Conservation (phyloP, 441 rosid species). For the Gossypium gossypioides region DNA sequence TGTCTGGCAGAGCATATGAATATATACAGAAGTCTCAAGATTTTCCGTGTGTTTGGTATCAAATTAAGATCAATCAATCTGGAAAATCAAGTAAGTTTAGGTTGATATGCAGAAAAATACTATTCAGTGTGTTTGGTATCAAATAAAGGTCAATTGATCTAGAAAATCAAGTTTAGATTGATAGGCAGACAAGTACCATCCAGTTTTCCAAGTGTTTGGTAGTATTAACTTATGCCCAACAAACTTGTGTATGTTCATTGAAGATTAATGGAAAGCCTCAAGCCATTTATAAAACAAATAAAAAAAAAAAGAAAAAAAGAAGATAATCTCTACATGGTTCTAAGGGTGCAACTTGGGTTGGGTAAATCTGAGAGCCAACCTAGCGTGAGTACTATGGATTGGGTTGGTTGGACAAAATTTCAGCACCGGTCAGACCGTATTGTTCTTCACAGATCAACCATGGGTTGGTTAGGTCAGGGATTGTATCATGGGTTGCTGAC, state of each 20-base stretch:
- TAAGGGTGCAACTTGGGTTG: not conserved
- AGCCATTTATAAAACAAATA: not conserved
- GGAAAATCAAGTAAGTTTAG: conserved; percentile 67
- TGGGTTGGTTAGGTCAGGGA: not conserved
- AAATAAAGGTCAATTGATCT: conserved; percentile 59
- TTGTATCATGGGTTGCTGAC: not conserved
- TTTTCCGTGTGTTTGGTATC: conserved; percentile 59
- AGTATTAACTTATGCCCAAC: not conserved
- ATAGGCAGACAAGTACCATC: not conserved
- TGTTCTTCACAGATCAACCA: not conserved
- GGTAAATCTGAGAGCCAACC: not conserved
- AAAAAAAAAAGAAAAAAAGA: no score
- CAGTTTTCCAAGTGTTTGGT: not conserved
- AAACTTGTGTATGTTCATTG: not conserved
- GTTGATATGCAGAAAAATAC: not conserved
- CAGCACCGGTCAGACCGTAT: not conserved
- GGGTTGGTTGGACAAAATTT: not conserved
- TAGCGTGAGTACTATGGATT: not conserved
- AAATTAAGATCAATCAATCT: conserved; percentile 60
- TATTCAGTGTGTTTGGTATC: conserved; percentile 43
- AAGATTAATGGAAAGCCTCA: not conserved
- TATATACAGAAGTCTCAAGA: conserved; percentile 50
- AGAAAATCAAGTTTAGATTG: conserved; percentile 56
- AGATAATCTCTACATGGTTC: not conserved
- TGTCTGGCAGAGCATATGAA: conserved; percentile 63